Evolutionary conservation across 1,284 basidiomycete genomes (phyloP).

Genomic region (Trichosporon asahii): DNA sequence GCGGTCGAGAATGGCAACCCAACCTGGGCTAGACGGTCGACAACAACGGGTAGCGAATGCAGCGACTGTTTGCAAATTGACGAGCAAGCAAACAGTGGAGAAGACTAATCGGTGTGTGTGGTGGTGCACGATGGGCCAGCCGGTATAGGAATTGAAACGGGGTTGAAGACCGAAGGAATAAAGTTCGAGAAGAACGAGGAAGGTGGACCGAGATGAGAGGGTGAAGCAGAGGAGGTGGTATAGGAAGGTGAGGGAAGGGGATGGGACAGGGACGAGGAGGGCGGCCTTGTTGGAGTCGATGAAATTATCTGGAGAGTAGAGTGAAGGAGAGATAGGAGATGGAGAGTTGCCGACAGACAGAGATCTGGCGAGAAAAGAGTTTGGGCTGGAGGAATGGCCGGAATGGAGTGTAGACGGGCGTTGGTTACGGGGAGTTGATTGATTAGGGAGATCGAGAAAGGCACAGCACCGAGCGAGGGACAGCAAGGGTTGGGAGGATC

Average conservation of each 20-base stretch:
- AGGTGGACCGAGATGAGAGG: not conserved
- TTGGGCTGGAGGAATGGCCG: constrained; percentile 5
- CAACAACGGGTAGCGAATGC: not conserved
- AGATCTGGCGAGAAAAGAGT: not conserved
- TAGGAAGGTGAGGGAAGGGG: not conserved
- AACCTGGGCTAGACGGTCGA: no score
- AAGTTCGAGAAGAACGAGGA: constrained; percentile 3
- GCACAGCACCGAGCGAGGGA: constrained; percentile 1
- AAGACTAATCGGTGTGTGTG: not conserved
- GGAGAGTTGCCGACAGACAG: not conserved
- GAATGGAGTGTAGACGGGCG: constrained; percentile 1
- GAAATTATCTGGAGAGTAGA: not conserved
- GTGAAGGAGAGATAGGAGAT: constrained; percentile 2
- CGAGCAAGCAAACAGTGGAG: not conserved
- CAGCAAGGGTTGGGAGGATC: not conserved
- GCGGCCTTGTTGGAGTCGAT: not conserved
- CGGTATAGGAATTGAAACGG: not conserved
- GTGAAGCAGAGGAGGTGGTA: not conserved
- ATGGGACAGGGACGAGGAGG: not conserved
- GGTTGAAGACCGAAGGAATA: not conserved
- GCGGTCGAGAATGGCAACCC: no score
- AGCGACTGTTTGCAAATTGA: not conserved
- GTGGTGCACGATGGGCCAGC: not conserved
- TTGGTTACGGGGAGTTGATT: constrained; percentile 5
- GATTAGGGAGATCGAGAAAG: constrained; percentile 1